Evolutionary conservation across 164 flowering plant species (phyloP), one percentile per base, ranked within the genome.

Genomic region (Chimonanthus salicifolius): DNA sequence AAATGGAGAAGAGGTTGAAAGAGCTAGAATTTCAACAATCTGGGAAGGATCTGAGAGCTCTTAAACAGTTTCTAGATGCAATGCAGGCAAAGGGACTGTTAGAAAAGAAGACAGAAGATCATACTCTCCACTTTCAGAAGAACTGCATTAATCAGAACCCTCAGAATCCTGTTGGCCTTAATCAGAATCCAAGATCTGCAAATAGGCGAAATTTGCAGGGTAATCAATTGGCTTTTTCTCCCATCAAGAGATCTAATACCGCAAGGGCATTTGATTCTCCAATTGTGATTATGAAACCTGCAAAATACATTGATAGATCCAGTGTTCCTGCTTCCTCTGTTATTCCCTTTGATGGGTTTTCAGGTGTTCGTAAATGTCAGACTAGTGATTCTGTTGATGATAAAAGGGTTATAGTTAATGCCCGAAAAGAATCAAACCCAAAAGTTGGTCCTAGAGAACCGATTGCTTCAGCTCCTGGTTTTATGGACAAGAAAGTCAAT

Each of bases 41-140:
- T 1, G 92, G 89, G 20, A 89, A 86, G 82, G 97, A 92, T 86
- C 95, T 96, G 80, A 87, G 97, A 82, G 98, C 99, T 74, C 94
- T 95, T 47, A 91, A 90, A 80, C 97, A 91, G 80, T 92, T 94
- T 71, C 83, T 94, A 78, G 96, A 92, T 72, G 86, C 97, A 75
- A 91, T 96, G 94, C 92, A 91, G 75, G 82, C 81, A 3, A 87
- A 86, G 75, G 85, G 77, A 64, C 72, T 75, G 3, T 18, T 80
- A 44, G 89, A 89, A 71, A 67, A 72, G 54, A 80, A 80, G 67
- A 83, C 75, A 49, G 83, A 76, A 47, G 86, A 85, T 20, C 75
- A 84, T 63, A 58, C 79, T 69, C 71, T 78, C 10, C 68, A 78
- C 6, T 70, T 80, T 60, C 86, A 78, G 44, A 81, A 79, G 72